Evolutionary conservation across 208 protist genomes (phyloP), one percentile per base, ranked within the genome.

Genomic region (Trypanosomatidae sp.): DNA sequence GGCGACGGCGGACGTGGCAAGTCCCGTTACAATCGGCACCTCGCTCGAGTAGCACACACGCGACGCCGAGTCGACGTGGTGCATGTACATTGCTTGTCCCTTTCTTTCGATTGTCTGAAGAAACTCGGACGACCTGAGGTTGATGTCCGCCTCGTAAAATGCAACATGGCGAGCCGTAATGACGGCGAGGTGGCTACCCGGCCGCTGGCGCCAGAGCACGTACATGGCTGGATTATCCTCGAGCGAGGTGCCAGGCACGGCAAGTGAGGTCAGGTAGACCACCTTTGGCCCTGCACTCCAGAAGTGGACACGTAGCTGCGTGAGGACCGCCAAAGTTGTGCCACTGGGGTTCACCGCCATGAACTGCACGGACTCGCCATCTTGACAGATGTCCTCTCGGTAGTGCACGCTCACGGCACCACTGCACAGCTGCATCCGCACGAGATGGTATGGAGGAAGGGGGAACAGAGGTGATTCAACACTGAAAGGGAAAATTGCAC

Each of bases 181-280:
- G 22, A 93, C 80, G n/a, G 86, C 91, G 36, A 95, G 73, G 46
- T 75, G 58, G 15, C 85, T 82, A 43, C 69, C 71, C 33, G n/a
- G 44, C 8, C 65, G 71, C 6, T 85, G 86, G 41, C 89, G 88
- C 91, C 88, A 95, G 50, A 93, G 78, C 30, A 91, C 70, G 19
- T 82, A 78, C 43, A 84, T 69, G 28, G 74, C 84, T 9, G 80
- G 77, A 59, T 93, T 82, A 46, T 90, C 85, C 41, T 88, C 80
- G 22, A 77, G 73, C 2, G 76, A 85, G 41, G 74, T 80, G 39
- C 73, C 71, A 19, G 77, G 67, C 17, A 95, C 66, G 19, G 68
- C 30, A 17, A 91, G 36, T 3, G 83, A 87, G 30, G 76, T 79
- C 22, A 93, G 56, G 73, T 90, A 81, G 30, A 81, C 73, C 0